phyloP scores from a whole-genome alignment of 2,329 filamentous ascomycete genomes.

The Colletotrichum horii region DNA sequence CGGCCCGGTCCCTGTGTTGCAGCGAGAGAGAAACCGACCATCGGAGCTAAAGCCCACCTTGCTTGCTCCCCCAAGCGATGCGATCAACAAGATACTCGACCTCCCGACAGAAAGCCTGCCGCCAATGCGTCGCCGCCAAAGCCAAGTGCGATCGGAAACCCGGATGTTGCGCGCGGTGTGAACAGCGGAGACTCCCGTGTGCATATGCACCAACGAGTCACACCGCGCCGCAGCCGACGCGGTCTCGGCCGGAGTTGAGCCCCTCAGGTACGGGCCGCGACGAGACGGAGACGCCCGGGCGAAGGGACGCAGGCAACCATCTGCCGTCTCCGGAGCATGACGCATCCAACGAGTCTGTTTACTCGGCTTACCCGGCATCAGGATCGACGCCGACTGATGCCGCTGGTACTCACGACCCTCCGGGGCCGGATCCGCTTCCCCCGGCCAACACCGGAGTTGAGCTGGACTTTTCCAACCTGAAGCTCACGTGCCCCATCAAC shows the following conservation, averaged over 20 bases:
- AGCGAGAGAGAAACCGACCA: background rate
- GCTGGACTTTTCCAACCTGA: conserved; percentile 38
- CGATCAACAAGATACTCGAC: conserved; percentile 34
- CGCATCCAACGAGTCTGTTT: background rate
- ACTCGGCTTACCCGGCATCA: background rate
- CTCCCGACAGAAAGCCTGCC: conserved; percentile 45
- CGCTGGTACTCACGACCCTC: background rate
- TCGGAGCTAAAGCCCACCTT: background rate
- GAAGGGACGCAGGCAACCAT: background rate
- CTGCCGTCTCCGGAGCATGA: background rate
- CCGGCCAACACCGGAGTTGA: background rate
- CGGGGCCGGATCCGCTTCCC: background rate
- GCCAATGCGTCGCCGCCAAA: conserved; percentile 40
- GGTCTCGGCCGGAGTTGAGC: background rate
- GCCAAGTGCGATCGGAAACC: conserved; percentile 43
- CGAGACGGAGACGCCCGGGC: background rate
- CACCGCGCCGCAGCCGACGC: background rate
- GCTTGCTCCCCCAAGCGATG: background rate
- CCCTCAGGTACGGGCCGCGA: background rate
- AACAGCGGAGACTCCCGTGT: conserved; percentile 31
- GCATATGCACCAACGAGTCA: conserved; percentile 27
- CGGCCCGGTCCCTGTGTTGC: background rate
- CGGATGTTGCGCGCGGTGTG: conserved; percentile 37
- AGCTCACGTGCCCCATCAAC: conserved; percentile 51
- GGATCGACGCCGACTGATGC: background rate